Base-by-base conservation (phyloP, 805 yeast species). In the Candida fluviatilis region DNA sequence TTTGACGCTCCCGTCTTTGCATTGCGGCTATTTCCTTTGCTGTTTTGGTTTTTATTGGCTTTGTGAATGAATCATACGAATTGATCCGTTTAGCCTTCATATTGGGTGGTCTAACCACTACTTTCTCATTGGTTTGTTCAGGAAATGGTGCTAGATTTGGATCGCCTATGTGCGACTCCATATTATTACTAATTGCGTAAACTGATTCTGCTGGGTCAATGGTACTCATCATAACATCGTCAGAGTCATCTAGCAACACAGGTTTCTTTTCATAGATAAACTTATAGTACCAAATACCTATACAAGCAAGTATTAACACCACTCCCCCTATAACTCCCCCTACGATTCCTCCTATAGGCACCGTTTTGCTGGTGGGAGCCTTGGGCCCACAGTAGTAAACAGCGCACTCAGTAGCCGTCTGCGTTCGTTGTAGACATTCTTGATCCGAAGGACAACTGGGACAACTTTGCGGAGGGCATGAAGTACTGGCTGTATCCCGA, bases 271-370 rank as follows among this genome's bases (percentile, higher is more conserved):
- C 50, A 52, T 60, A 64, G 8, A 64, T 53, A 15, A 54, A 51
- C 39, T 50, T 42, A 45, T 37, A 50, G 48, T 49, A 68, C 31
- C 56, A 37, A 15, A 52, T 35, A 1, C 56, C 62, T 12, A 47
- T 64, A 2, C 57, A 28, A 2, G 58, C 27, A 5, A 50, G 50
- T 4, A 62, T 12, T 3, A 54, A 57, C 3, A 46, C 65, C 17
- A 60, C 48, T 6, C 69, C 69, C 11, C 71, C 74, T 3, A 66
- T 52, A 1, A 62, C 66, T 10, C 73, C 74, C 11, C 74, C 74
- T 2, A 62, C 70, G 14, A 67, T 59, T 4, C 58, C 68, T 10
- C 73, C 73, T 13, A 64, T 46, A 11, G 60, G 55, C 1, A 52
- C 37, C 7, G 31, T 16, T 3, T 42, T 19, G n/a, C 41, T 18